phyloP scores from a whole-genome alignment of 2,329 filamentous ascomycete species.

The Paraphaeosphaeria minitans region DNA sequence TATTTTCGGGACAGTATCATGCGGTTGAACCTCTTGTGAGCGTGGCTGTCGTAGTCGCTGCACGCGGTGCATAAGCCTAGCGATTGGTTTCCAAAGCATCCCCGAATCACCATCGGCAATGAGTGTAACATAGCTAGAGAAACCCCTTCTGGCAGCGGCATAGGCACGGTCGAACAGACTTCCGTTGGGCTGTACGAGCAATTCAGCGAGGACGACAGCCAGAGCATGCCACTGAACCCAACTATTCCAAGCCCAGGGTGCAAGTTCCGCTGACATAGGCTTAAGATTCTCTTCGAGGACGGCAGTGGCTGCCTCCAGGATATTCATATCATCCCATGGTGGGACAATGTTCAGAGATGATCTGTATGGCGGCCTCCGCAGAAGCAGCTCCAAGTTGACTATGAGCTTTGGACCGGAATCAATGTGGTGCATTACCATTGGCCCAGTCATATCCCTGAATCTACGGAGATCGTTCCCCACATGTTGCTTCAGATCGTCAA shows the following conservation, averaged over 20 bases:
- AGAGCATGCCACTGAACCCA: slow-evolving; percentile 24
- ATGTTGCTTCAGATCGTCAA: not conserved
- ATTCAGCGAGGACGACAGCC: slow-evolving; percentile 19
- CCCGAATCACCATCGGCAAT: slow-evolving; percentile 19
- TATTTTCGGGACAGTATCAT: not conserved
- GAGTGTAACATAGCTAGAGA: slow-evolving; percentile 11
- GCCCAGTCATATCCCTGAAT: not conserved
- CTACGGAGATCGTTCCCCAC: not conserved
- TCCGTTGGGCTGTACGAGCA: slow-evolving; percentile 2
- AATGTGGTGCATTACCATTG: not conserved
- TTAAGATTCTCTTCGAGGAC: slow-evolving; percentile 15
- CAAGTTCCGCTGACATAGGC: slow-evolving; percentile 4
- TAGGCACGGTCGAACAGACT: slow-evolving; percentile 11
- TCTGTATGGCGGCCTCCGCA: slow-evolving; percentile 15
- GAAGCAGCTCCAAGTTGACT: slow-evolving; percentile 10
- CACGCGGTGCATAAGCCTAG: slow-evolving; percentile 18
- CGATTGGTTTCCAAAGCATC: slow-evolving; percentile 22
- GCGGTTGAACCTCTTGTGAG: not conserved
- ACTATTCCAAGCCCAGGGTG: slow-evolving; percentile 20
- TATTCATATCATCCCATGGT: slow-evolving; percentile 15
- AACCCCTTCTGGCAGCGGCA: slow-evolving; percentile 5
- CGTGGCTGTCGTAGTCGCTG: not conserved
- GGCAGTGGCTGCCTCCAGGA: slow-evolving; percentile 9
- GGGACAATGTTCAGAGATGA: slow-evolving; percentile 11
- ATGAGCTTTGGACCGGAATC: slow-evolving; percentile 10